phyloP scores from a whole-genome alignment of 2,329 filamentous ascomycete species.

The Pseudocercospora cruenta region DNA sequence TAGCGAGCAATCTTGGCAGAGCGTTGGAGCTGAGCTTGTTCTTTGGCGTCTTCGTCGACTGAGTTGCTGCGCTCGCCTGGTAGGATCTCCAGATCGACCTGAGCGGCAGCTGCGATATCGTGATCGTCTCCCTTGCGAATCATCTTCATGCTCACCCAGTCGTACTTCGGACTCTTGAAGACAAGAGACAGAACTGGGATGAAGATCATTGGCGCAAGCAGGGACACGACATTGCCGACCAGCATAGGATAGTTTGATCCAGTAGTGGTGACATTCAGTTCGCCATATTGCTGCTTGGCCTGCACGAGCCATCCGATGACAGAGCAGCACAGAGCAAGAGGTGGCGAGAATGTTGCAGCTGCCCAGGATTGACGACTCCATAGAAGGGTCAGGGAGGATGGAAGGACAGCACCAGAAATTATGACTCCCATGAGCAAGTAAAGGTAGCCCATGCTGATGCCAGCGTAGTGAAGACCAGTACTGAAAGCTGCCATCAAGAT shows the following conservation, averaged over 20 bases:
- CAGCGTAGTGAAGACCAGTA: slow-evolving; percentile 65
- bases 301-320: slow-evolving; percentile 80
- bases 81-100: slow-evolving; percentile 67
- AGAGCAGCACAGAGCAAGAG: slow-evolving; percentile 69
- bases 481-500: slow-evolving; percentile 77
- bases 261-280: slow-evolving; percentile 71
- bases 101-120: slow-evolving; percentile 65
- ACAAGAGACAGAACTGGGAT: slow-evolving; percentile 74
- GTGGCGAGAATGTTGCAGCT: slow-evolving; percentile 70
- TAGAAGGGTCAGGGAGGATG: slow-evolving; percentile 76
- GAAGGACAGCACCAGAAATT: slow-evolving; percentile 76
- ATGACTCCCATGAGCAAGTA: slow-evolving; percentile 92
- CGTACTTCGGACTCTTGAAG: slow-evolving; percentile 75
- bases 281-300: slow-evolving; percentile 68
- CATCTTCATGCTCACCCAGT: slow-evolving; percentile 80
- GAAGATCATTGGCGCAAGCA: slow-evolving; percentile 75
- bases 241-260: slow-evolving; percentile 89
- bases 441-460: slow-evolving; percentile 82
- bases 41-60: slow-evolving; percentile 46
- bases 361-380: slow-evolving; percentile 80
- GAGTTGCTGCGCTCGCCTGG: slow-evolving; percentile 53
- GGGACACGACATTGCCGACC: slow-evolving; percentile 80
- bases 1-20: slow-evolving; percentile 57
- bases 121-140: slow-evolving; percentile 81
- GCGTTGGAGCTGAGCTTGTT: slow-evolving; percentile 49